Conservation (phyloP, 140 eudicot species). For the Anethum foeniculum region DNA sequence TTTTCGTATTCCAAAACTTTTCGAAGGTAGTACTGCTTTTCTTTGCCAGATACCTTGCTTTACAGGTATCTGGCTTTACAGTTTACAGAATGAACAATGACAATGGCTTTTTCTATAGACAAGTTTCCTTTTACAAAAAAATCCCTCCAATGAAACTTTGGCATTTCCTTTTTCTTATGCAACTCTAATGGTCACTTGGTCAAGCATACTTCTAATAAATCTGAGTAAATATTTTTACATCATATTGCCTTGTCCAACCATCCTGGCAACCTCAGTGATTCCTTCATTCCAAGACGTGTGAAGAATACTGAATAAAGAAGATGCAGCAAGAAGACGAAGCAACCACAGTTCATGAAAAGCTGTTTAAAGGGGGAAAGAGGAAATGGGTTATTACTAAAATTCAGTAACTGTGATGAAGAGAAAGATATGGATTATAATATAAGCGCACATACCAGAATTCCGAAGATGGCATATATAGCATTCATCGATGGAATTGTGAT, state of each 20-base stretch:
- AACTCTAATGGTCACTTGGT: not conserved
- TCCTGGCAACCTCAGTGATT: slow-evolving; percentile 54
- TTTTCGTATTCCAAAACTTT: not conserved
- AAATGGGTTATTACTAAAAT: not conserved
- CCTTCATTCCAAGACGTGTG: slow-evolving; percentile 83
- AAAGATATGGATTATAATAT: not conserved
- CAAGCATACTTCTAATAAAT: not conserved
- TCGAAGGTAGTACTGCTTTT: not conserved
- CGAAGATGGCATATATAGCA: slow-evolving; percentile 64
- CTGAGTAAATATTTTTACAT: not conserved
- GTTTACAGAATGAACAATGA: not conserved
- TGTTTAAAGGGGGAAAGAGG: slow-evolving; percentile 27
- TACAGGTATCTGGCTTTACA: not conserved
- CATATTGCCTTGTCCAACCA: slow-evolving; percentile 74
- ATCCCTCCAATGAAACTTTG: no score
- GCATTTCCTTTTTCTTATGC: not conserved
- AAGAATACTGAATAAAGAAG: slow-evolving; percentile 77
- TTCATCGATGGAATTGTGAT: slow-evolving; percentile 71
- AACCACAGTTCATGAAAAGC: slow-evolving; percentile 64
- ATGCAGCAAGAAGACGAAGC: slow-evolving; percentile 81
- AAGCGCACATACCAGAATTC: slow-evolving; percentile 60
- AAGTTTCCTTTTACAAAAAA: not conserved
- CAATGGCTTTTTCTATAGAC: not conserved
- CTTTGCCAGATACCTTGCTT: not conserved
- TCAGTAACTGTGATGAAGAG: not conserved